Conservation (phyloP, 139 green algal genomes). For the Diplosphaera chodatii region DNA sequence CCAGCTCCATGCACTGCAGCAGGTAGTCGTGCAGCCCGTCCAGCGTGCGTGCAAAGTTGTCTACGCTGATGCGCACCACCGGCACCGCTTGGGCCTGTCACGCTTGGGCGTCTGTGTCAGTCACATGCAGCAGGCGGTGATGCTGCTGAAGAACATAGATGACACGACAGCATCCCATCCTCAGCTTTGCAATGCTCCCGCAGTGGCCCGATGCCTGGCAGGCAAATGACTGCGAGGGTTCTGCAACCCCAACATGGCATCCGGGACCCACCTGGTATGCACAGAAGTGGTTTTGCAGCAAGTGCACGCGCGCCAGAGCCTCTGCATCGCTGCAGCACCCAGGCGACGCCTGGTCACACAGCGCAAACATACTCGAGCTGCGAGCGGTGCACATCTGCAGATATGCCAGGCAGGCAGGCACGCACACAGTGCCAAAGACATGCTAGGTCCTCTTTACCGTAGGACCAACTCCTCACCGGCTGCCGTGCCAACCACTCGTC, state of each 20-base stretch:
- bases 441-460: too few species aligned
- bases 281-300: slow-evolving; percentile 56
- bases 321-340: slow-evolving; percentile 2
- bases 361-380: too few species aligned
- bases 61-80: slow-evolving; percentile 44
- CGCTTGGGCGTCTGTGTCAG: too few species aligned
- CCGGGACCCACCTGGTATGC: slow-evolving; percentile 31
- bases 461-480: slow-evolving; percentile 3
- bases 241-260: neutral
- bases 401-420: too few species aligned
- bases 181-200: too few species aligned
- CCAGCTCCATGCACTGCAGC: slow-evolving; percentile 58
- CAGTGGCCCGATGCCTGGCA: too few species aligned
- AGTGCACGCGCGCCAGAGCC: slow-evolving; percentile 21
- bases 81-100: slow-evolving; percentile 28
- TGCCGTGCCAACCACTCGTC: slow-evolving; percentile 33
- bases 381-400: too few species aligned
- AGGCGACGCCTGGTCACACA: neutral
- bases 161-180: too few species aligned
- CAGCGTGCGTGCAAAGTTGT: slow-evolving; percentile 38
- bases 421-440: too few species aligned
- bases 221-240: too few species aligned
- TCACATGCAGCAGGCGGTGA: too few species aligned
- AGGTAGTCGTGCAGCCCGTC: slow-evolving; percentile 70
- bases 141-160: too few species aligned